These are phyloP conservation scores for Cenchrus purpureus DNA, from an alignment of 176 grass and related monocot genomes.

Conservation along the genomic window DNA sequence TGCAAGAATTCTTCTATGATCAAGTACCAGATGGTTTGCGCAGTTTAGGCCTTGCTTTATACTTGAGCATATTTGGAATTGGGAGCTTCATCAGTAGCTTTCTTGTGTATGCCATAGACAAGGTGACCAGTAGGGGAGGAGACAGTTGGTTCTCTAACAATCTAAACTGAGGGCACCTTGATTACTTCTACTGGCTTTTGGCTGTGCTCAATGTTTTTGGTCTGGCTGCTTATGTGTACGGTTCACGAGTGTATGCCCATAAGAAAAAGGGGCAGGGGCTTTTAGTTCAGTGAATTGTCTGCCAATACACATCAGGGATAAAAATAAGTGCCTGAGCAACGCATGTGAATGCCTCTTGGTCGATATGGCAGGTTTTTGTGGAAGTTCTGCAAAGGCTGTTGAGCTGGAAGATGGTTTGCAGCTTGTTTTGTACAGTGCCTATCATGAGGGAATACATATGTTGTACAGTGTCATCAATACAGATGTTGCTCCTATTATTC, in stretches of 20 bases:
- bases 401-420: neutral
- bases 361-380: neutral
- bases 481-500: neutral
- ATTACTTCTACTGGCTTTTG: constrained; percentile 73
- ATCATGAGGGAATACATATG: neutral
- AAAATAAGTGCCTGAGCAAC: neutral
- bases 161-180: constrained; percentile 55
- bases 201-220: constrained; percentile 48
- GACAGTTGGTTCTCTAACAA: constrained; percentile 64
- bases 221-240: constrained; percentile 41
- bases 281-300: constrained; percentile 23
- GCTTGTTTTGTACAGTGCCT: neutral
- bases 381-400: neutral
- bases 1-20: constrained; percentile 75
- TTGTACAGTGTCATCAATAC: neutral
- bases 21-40: constrained; percentile 60
- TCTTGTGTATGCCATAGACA: constrained; percentile 51
- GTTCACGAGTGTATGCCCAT: constrained; percentile 39
- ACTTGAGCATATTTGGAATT: constrained; percentile 54
- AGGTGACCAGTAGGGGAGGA: constrained; percentile 37
- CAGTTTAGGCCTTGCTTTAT: constrained; percentile 64
- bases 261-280: constrained; percentile 39
- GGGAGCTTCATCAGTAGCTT: constrained; percentile 55
- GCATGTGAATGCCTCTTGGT: neutral
- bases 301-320: neutral